Evolutionary conservation across 1,284 basidiomycete genomes (phyloP).

Genomic region (Cryptococcus hybrid): DNA sequence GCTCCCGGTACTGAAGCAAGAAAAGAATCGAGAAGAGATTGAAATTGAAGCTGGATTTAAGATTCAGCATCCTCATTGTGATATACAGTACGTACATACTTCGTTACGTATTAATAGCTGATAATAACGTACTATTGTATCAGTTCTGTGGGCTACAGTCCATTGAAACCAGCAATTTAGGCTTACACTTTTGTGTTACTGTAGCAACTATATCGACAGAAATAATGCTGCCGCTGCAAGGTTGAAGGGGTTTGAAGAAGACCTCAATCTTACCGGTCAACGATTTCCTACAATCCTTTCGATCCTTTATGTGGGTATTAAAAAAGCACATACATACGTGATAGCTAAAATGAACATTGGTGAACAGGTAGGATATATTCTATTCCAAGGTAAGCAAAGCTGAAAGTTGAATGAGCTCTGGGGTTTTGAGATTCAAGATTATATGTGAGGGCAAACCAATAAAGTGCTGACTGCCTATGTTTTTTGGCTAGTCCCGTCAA

Average conservation of each 20-base stretch:
- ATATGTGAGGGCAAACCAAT: too few species aligned
- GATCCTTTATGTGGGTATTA: slow-evolving; percentile 29
- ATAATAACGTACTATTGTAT: too few species aligned
- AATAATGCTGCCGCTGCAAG: slow-evolving; percentile 40
- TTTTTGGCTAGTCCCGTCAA: slow-evolving; percentile 35
- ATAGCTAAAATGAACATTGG: not conserved
- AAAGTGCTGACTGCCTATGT: not conserved
- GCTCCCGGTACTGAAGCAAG: slow-evolving; percentile 12
- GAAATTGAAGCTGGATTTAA: slow-evolving; percentile 41
- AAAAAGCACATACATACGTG: not conserved
- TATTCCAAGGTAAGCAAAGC: slow-evolving; percentile 59
- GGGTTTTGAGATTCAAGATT: too few species aligned
- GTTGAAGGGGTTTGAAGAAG: slow-evolving; percentile 33
- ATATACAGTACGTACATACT: slow-evolving; percentile 12
- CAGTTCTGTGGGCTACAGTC: too few species aligned
- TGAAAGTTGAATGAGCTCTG: too few species aligned
- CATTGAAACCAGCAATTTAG: too few species aligned
- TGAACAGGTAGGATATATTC: slow-evolving; percentile 56
- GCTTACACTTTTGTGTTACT: too few species aligned
- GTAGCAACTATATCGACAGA: slow-evolving; percentile 35
- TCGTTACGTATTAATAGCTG: too few species aligned
- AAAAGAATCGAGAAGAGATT: slow-evolving; percentile 40
- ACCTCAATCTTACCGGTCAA: slow-evolving; percentile 34
- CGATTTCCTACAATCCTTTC: slow-evolving; percentile 33
- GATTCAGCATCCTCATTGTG: slow-evolving; percentile 32